A percentile compares a stretch with the other conserved stretches of the same genome.
These are phyloP conservation scores for Colletotrichum karsti DNA, from an alignment of 2,329 filamentous ascomycete genomes.

Conservation along the genomic window DNA sequence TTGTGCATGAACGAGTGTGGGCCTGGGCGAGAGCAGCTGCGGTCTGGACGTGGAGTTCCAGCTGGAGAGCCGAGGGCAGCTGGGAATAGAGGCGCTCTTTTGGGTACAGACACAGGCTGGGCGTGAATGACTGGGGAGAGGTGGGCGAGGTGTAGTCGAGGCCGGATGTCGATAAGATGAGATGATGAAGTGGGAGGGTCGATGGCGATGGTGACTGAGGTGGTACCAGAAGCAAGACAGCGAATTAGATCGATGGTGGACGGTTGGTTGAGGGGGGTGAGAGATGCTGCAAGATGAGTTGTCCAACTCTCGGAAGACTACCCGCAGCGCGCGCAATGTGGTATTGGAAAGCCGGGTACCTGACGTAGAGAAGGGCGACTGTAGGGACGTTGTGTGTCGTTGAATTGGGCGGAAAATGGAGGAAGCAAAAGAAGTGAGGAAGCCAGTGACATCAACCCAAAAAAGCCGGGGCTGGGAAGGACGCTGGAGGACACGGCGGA, in stretches of 20 bases:
- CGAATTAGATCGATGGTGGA: constrained; percentile 17
- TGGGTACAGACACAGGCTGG: background rate
- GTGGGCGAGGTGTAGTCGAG: background rate
- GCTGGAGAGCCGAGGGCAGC: background rate
- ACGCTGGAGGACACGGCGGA: background rate
- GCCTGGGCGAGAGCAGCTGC: constrained; percentile 18
- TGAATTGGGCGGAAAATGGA: background rate
- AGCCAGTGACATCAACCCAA: constrained; percentile 17
- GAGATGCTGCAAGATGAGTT: constrained; percentile 32
- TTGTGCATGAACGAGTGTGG: constrained; percentile 45
- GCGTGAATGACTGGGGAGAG: background rate
- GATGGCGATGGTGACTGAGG: background rate
- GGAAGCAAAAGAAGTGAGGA: background rate
- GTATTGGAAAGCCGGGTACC: background rate
- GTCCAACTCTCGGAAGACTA: constrained; percentile 22
- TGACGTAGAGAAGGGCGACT: background rate
- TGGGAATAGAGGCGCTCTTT: constrained; percentile 14
- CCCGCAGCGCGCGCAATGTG: constrained; percentile 18
- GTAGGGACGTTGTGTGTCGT: background rate
- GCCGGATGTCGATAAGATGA: background rate
- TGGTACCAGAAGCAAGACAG: constrained; percentile 9
- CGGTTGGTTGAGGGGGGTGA: constrained; percentile 4
- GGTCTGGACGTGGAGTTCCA: constrained; percentile 18
- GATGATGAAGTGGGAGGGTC: background rate
- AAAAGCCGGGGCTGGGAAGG: constrained; percentile 15